Evolutionary conservation across 1,139 yeast species (phyloP), one percentile per base, ranked within the genome.

Genomic region (Sugiyamaella novakii): DNA sequence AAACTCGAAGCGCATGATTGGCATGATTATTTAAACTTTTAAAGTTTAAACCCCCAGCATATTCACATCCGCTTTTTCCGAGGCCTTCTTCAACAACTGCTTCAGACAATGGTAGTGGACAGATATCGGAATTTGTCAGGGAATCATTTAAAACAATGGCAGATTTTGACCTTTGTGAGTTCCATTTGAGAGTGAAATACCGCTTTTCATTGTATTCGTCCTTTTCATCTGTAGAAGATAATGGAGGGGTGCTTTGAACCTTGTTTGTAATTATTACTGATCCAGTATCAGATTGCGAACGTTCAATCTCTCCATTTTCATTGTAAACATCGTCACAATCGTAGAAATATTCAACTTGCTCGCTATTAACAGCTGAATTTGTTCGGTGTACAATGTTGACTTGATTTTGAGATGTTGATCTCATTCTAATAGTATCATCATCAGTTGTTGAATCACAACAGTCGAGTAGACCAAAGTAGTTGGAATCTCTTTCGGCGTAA

Each of bases 331-430:
- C 11, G 8, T 15, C 21, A 19, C 27, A 34, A 21, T 34, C 38
- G 11, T 34, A 34, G 7, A 34, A 19, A 21, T 34, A 34, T 21
- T 34, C 38, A 11, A 24, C 38, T 21, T 21, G 15, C 12, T 22
- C 38, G n/a, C 38, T 34, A 21, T 34, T 34, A 19, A 21, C 17
- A 21, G 25, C 25, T 21, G 38, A 34, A 31, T 17, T 17, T 14
- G 35, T 31, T 5, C 10, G 35, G 21, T 31, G 17, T 7, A 31
- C 17, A 11, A 31, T 21, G 35, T 31, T 21, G 10, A 15, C 22
- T 11, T 14, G 11, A 31, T 8, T n/a, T 3, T 3, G 17, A 15
- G 25, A n/a, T 8, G 38, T 24, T 3, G 7, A 17, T n/a, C 15
- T 22, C 2, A 34, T 18, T 19, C 5, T 34, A 19, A 34, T 34